Base-by-base conservation (phyloP, 768 basidiomycete genomes). In the Boletellus ananas region DNA sequence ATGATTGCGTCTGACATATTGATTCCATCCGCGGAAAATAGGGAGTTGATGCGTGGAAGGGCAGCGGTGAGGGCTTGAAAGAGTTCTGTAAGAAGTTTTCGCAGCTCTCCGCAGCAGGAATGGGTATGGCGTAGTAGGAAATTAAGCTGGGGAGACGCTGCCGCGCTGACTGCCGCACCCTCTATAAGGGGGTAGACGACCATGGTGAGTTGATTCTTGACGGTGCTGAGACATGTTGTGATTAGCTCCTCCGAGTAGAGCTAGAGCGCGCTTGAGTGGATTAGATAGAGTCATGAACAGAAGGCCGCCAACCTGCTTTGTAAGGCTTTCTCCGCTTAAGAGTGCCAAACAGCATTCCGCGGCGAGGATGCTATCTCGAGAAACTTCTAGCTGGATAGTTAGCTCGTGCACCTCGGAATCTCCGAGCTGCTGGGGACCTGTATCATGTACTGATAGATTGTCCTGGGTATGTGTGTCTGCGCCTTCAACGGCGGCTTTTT, bases 231-330 rank as follows among this genome's bases (percentile, higher is more conserved):
- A 69, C 93, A 91, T 0, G 79, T 73, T 0, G 84, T 84, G 54
- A 99, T 90, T 11, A 94, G 75, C 63, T 99, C 96, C 65, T 97
- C 93, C 0, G 95, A 96, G 66, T 95, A 95, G 9, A 97, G 72
- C 88, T 94, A 60, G 7, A 34, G 34, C 17, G 34, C 1, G 43
- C 35, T 51, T 56, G 25, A 39, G 39, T 29, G 42, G 18, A 31
- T 49, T 23, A 8, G 47, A 27, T 23, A 20, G 50, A 34, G 27
- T 42, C 42, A 12, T 16, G 16, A 23, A 29, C 18, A 10, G 14
- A 49, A 47, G 33, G 21, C 40, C 20, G 55, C 79, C 34, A 41
- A 92, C 94, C 79, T 94, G 90, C 66, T 95, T 95, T 2, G 90
- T 80, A 48, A 95, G 71, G 20, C 87, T 76, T 55, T 91, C 90